These are phyloP conservation scores for Aspergillus aculeatinus DNA, from an alignment of 2,329 filamentous ascomycete species.

Conservation along the genomic window DNA sequence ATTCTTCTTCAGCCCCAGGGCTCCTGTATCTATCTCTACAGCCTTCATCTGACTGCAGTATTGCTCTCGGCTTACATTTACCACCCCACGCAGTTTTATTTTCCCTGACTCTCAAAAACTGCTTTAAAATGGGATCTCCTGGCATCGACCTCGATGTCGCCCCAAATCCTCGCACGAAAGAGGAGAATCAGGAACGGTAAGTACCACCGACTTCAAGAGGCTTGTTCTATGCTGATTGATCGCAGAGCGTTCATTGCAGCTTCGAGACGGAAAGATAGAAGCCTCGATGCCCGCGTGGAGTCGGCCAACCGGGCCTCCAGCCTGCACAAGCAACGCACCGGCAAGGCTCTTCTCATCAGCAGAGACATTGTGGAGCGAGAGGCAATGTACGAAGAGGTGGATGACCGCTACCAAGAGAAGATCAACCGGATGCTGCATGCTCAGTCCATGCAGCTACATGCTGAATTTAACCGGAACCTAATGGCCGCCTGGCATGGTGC, in stretches of 20 bases:
- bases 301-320: conserved; percentile 86
- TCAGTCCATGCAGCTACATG: conserved; percentile 39
- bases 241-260: conserved; percentile 84
- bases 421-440: conserved; percentile 40
- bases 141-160: conserved; percentile 33
- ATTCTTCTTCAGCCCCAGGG: not conserved
- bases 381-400: conserved; percentile 95
- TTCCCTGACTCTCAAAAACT: not conserved
- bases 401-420: conserved; percentile 63
- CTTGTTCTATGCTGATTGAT: conserved; percentile 1
- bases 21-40: not conserved
- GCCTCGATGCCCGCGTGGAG: conserved; percentile 81
- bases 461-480: conserved; percentile 38
- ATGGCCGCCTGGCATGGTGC: conserved; percentile 33
- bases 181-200: conserved; percentile 49
- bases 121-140: conserved; percentile 24
- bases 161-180: conserved; percentile 38
- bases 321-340: conserved; percentile 84
- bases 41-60: not conserved
- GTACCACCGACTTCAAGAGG: conserved; percentile 6
- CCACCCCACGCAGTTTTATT: not conserved
- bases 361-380: conserved; percentile 85
- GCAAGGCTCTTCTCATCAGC: conserved; percentile 75
- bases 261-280: conserved; percentile 81
- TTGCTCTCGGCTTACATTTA: not conserved